Base-by-base conservation (phyloP, 179 eudicot species). In the Silene vulgaris region DNA sequence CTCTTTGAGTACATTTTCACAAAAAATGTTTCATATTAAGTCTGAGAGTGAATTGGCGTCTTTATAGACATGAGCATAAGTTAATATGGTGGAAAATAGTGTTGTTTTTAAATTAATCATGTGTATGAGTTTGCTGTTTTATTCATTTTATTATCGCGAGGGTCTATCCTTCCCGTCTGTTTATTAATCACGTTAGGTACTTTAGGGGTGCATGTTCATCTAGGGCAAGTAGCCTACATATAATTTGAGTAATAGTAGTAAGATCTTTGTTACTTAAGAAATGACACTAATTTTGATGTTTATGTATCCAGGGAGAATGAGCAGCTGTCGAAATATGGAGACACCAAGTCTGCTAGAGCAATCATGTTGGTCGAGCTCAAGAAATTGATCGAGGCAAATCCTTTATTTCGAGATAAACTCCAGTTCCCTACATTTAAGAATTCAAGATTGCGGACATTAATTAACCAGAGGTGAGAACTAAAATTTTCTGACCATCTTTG, bases 351-450 rank as follows among this genome's bases (percentile, higher is more conserved):
- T 73, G 90, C 90, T 23, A 87, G 92, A 84, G 84, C 86, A 50
- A 86, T 84, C 77, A 84, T 89, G 92, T 86, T 89, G 40, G 83
- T 59, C 29, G 92, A 89, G 81, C 87, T 89, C 8, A 89, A 89
- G 72, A 89, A 84, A 81, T 76, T 89, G 82, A 87, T 89, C 74
- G 92, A 89, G 81, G 89, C 89, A 56, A 89, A 89, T 73, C 92
- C 92, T 16, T 80, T 86, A 70, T 87, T 89, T 52, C 86, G 86
- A 37, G 92, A 90, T 68, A 90, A 89, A 80, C 88, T 88, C 61
- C 90, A 87, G 76, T 88, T 89, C 75, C 93, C 93, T 29, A 74
- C 63, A 67, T 76, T 89, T 20, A 85, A 84, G 74, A 85, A 83
- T 78, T 86, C 93, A 64, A 86, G 93, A 78, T 64, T 86, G 74